phyloP scores from a whole-genome alignment of 2,329 filamentous ascomycete genomes.

The Colletotrichum sp. region DNA sequence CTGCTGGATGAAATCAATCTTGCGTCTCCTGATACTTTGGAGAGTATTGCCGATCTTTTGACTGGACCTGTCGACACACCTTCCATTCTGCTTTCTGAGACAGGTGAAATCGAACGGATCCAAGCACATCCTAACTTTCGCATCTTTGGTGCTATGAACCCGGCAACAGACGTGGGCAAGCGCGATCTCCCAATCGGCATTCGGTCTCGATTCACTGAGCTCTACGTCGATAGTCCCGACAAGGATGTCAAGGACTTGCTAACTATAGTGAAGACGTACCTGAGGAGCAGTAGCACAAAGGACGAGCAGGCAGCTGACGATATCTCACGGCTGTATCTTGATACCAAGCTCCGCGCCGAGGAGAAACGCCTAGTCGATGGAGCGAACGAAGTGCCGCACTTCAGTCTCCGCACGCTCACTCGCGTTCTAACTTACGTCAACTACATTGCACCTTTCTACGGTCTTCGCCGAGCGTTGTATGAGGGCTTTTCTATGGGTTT shows the following conservation, averaged over 20 bases:
- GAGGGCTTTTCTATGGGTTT: constrained; percentile 99
- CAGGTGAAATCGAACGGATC: constrained; percentile 89
- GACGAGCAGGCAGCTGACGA: constrained; percentile 79
- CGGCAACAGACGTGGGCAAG: constrained; percentile 96
- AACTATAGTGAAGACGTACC: constrained; percentile 86
- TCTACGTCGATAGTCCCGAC: constrained; percentile 93
- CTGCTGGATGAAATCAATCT: constrained; percentile 97
- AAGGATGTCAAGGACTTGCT: constrained; percentile 84
- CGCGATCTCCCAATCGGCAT: constrained; percentile 89
- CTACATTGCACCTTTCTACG: constrained; percentile 84
- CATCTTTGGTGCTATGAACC: constrained; percentile 99
- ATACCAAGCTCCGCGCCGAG: constrained; percentile 81
- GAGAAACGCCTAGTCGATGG: constrained; percentile 91
- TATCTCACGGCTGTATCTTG: constrained; percentile 85
- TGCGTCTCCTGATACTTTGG: constrained; percentile 91
- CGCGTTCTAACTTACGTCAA: constrained; percentile 87
- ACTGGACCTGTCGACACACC: constrained; percentile 74
- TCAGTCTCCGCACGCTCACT: constrained; percentile 93
- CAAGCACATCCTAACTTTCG: constrained; percentile 91
- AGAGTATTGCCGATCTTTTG: constrained; percentile 90
- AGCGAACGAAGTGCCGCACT: constrained; percentile 94
- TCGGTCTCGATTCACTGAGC: constrained; percentile 90
- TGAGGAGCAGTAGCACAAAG: constrained; percentile 73
- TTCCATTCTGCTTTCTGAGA: constrained; percentile 89
- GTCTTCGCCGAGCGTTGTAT: constrained; percentile 82